Percentiles rank a stretch among this genome's conserved stretches.
Conservation (phyloP, 441 rosid genomes). For the Syzygium malaccense region DNA sequence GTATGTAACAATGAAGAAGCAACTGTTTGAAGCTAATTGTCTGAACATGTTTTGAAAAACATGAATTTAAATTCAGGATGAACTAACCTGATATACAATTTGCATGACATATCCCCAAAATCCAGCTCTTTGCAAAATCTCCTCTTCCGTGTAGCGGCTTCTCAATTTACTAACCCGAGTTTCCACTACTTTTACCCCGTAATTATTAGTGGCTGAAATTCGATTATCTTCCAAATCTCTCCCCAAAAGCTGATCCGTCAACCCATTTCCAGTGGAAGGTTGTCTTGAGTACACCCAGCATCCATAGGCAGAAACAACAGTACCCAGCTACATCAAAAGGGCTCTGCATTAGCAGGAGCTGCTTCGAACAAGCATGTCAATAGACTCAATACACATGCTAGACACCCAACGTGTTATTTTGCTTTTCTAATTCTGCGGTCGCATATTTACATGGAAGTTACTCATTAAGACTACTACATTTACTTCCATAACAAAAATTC, state of each 20-base stretch:
- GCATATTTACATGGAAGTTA: neutral
- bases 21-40: neutral
- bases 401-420: neutral
- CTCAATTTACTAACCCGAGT: conserved; percentile 18
- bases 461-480: neutral
- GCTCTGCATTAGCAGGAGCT: neutral
- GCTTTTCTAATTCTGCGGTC: neutral
- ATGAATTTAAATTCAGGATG: neutral
- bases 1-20: neutral
- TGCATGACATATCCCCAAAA: conserved; percentile 80
- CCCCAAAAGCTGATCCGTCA: conserved; percentile 8
- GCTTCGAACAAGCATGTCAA: neutral
- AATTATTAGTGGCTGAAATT: neutral
- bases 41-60: neutral
- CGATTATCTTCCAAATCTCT: conserved; percentile 19
- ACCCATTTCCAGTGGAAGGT: conserved; percentile 13
- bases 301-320: conserved; percentile 59
- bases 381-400: neutral
- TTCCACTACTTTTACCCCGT: conserved; percentile 3
- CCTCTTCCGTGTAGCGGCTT: conserved; percentile 32
- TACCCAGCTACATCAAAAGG: conserved; percentile 46
- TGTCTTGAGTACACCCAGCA: conserved; percentile 35
- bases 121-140: conserved; percentile 35
- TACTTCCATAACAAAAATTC: neutral
- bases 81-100: conserved; percentile 54